A percentile compares a stretch with the other conserved stretches of the same genome.
These are phyloP conservation scores for Cryptosporidium sp. DNA, from an alignment of 169 alveolate species.

Conservation along the genomic window DNA sequence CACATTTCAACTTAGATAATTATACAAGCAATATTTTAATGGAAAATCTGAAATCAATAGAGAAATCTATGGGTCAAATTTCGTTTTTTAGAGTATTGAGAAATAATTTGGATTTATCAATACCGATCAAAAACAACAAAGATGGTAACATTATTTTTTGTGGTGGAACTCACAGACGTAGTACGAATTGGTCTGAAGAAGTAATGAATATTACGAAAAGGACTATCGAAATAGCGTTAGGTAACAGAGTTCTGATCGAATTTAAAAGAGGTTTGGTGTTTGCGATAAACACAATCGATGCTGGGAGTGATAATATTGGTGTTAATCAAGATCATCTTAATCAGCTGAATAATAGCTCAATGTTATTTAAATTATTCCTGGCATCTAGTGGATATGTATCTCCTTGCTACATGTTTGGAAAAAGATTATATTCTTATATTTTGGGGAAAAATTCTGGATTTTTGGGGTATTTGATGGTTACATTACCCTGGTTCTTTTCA, in stretches of 20 bases:
- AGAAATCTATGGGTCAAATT: constrained; percentile 39
- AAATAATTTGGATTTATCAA: not conserved
- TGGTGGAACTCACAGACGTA: constrained; percentile 61
- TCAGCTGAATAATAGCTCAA: not conserved
- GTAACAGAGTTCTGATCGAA: constrained; percentile 16
- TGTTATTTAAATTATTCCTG: constrained; percentile 25
- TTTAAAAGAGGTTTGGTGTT: constrained; percentile 63
- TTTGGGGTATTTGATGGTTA: constrained; percentile 45
- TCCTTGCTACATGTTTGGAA: constrained; percentile 74
- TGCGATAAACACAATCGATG: constrained; percentile 27
- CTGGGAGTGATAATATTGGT: not conserved
- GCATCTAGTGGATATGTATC: constrained; percentile 71
- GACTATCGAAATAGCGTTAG: constrained; percentile 9
- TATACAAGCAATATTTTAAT: not conserved
- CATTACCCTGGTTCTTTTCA: constrained; percentile 67
- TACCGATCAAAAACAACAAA: not conserved
- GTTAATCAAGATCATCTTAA: not conserved
- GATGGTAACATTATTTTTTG: constrained; percentile 45
- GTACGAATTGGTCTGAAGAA: constrained; percentile 49
- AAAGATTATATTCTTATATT: constrained; percentile 66
- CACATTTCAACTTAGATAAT: constrained; percentile 1
- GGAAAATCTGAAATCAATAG: constrained; percentile 14
- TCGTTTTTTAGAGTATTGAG: constrained; percentile 42
- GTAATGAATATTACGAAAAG: not conserved
- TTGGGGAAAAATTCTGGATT: constrained; percentile 54